A percentile compares a stretch with the other conserved stretches of the same genome.
Evolutionary conservation across 2,329 filamentous ascomycete species (phyloP).

Genomic region (Emericellopsis atlantica): DNA sequence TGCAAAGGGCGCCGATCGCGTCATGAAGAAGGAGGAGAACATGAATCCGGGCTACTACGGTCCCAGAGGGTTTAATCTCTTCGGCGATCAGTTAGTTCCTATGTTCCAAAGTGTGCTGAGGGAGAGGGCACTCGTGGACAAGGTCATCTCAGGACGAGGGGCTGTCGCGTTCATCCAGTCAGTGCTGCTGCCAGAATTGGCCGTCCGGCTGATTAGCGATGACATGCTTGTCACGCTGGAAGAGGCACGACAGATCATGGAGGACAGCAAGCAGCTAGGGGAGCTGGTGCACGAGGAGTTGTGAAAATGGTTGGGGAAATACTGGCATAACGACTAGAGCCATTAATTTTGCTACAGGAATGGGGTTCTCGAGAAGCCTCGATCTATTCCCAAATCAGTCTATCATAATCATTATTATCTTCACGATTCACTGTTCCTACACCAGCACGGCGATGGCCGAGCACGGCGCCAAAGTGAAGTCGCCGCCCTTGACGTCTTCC

Average conservation of each 20-base stretch:
- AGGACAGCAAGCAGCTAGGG: conserved; percentile 55
- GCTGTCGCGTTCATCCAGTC: conserved; percentile 58
- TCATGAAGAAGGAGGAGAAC: conserved; percentile 43
- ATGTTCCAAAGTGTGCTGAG: conserved; percentile 49
- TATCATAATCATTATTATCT: too few species aligned
- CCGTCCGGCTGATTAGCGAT: conserved; percentile 40
- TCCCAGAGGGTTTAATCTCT: conserved; percentile 54
- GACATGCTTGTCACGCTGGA: conserved; percentile 32
- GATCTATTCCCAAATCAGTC: too few species aligned
- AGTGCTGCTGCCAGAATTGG: conserved; percentile 65
- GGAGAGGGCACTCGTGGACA: conserved; percentile 48
- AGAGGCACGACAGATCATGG: conserved; percentile 41
- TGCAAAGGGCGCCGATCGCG: conserved; percentile 44
- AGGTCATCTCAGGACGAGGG: conserved; percentile 53
- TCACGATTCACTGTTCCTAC: too few species aligned
- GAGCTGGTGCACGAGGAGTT: conserved; percentile 53
- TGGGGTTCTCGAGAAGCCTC: too few species aligned
- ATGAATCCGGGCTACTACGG: conserved; percentile 77
- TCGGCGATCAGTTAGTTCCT: conserved; percentile 57
- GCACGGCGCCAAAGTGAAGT: conserved; percentile 17
- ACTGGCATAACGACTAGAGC: too few species aligned
- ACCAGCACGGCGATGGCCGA: conserved; percentile 22
- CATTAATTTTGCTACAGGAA: too few species aligned
- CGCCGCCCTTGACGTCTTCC: neutral
- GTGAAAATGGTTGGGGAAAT: too few species aligned